These are phyloP conservation scores for Ganoderma leucocontextum DNA, from an alignment of 1,284 basidiomycete species.

Conservation along the genomic window DNA sequence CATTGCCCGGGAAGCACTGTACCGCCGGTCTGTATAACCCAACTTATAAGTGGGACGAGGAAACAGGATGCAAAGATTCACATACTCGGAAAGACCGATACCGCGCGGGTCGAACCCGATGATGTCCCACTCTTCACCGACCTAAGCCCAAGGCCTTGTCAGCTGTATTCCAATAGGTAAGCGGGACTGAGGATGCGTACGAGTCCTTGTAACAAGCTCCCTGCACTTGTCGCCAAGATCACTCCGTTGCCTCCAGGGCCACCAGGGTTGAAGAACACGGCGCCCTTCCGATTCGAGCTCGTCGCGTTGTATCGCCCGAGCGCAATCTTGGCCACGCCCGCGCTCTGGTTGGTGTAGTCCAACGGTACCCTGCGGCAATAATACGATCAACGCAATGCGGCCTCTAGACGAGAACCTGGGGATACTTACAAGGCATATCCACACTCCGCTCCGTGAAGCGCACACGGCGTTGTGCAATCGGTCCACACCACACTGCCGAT, in stretches of 20 bases:
- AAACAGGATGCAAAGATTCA: neutral
- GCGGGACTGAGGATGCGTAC: constrained; percentile 10
- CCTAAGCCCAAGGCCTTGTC: constrained; percentile 14
- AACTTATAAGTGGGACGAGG: neutral
- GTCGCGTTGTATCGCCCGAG: constrained; percentile 35
- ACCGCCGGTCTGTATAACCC: constrained; percentile 40
- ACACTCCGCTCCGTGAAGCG: constrained; percentile 32
- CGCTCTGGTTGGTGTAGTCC: constrained; percentile 36
- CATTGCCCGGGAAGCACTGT: constrained; percentile 44
- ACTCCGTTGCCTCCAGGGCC: constrained; percentile 35
- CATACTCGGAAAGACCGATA: constrained; percentile 46
- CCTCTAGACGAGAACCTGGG: neutral
- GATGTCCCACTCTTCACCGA: constrained; percentile 48
- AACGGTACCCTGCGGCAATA: constrained; percentile 33
- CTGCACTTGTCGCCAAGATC: constrained; percentile 21
- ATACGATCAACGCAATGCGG: neutral
- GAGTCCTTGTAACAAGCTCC: constrained; percentile 25
- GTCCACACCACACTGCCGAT: constrained; percentile 26
- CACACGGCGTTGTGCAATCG: constrained; percentile 14
- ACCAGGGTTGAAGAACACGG: constrained; percentile 38
- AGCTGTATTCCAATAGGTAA: neutral
- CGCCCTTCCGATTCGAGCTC: constrained; percentile 30
- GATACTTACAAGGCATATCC: constrained; percentile 34
- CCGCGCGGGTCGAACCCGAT: constrained; percentile 55
- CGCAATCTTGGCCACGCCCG: constrained; percentile 37